Evolutionary conservation across 495 filamentous ascomycete species (phyloP).

Genomic region (Aspergillus conjunctus): DNA sequence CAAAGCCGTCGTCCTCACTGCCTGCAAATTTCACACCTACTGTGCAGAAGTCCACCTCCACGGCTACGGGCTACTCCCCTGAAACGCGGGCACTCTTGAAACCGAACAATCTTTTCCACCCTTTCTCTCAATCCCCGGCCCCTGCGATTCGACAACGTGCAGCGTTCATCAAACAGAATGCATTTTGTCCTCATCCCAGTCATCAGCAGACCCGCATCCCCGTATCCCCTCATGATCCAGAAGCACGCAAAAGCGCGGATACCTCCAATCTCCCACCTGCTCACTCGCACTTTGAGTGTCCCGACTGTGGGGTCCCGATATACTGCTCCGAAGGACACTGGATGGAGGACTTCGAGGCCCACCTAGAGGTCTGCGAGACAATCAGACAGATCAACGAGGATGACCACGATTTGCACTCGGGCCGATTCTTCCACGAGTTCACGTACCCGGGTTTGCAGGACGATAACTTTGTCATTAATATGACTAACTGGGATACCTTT

Average conservation of each 20-base stretch:
- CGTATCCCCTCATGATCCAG: conserved; percentile 60
- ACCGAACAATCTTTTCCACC: conserved; percentile 88
- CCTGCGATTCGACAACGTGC: conserved; percentile 82
- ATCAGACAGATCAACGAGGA: conserved; percentile 94
- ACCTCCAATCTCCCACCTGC: conserved; percentile 60
- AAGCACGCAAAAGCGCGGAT: conserved; percentile 51
- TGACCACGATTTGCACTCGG: conserved; percentile 90
- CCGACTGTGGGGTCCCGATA: conserved; percentile 91
- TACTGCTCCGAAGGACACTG: conserved; percentile 94
- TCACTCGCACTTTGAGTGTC: conserved; percentile 90
- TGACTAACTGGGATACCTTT: conserved; percentile 98
- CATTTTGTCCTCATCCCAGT: conserved; percentile 84
- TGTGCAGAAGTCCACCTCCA: conserved; percentile 33
- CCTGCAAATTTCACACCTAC: conserved; percentile 9
- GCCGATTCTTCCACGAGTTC: conserved; percentile 92
- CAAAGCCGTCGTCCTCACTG: conserved; percentile 18
- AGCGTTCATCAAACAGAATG: conserved; percentile 85
- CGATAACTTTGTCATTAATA: conserved; percentile 89
- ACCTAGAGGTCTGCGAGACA: conserved; percentile 89
- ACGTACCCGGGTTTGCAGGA: conserved; percentile 84
- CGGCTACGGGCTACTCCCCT: conserved; percentile 25
- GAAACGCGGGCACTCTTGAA: conserved; percentile 59
- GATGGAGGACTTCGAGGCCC: conserved; percentile 89
- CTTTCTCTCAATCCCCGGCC: conserved; percentile 83
- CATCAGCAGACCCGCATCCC: conserved; percentile 70